Percentiles rank a stretch among this genome's conserved stretches.
Conservation (phyloP, 495 filamentous ascomycete species). For the Neurospora pannonica region DNA sequence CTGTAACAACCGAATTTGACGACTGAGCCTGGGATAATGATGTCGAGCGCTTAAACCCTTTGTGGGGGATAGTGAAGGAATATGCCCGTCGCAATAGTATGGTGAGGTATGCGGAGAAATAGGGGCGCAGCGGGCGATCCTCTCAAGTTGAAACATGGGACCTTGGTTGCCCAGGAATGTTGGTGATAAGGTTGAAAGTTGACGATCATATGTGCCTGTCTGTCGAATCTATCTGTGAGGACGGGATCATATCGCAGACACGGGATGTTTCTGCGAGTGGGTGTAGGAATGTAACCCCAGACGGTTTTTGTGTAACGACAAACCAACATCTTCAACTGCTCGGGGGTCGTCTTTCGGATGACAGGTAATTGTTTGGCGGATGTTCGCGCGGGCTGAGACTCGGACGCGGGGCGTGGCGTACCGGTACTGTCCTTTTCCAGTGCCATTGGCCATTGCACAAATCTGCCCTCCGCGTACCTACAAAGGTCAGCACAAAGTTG, state of each 20-base stretch:
- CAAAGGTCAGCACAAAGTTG: neutral
- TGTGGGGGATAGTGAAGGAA: neutral
- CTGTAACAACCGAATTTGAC: neutral
- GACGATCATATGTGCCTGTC: neutral
- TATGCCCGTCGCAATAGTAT: neutral
- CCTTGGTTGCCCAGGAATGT: neutral
- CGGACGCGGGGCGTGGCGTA: neutral
- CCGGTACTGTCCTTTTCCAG: neutral
- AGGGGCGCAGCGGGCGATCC: neutral
- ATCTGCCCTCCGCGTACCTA: neutral
- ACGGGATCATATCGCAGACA: neutral
- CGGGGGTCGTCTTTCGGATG: neutral
- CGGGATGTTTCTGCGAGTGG: neutral
- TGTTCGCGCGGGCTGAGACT: neutral
- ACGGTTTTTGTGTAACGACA: neutral
- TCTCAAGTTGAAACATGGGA: neutral
- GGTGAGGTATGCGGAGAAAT: neutral
- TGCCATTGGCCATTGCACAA: neutral
- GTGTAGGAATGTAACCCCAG: neutral
- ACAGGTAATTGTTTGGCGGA: neutral
- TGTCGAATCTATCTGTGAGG: neutral
- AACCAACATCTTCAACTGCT: neutral
- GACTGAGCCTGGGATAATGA: neutral
- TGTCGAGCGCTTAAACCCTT: neutral
- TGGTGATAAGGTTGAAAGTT: neutral